Conservation (phyloP, 2,329 filamentous ascomycete genomes). For the Phialocephala subalpina region DNA sequence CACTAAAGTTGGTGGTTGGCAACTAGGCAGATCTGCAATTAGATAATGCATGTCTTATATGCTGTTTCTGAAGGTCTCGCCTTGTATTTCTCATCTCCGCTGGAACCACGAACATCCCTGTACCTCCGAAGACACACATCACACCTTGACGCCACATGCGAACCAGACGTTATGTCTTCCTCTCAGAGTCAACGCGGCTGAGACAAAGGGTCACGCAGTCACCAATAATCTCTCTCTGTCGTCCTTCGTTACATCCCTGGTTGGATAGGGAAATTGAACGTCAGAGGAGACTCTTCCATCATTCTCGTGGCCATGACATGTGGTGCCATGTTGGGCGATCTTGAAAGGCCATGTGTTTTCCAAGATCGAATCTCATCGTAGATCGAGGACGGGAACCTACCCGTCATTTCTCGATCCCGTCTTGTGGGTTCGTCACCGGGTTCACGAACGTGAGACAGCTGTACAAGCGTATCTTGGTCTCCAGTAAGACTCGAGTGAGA, state of each 20-base stretch:
- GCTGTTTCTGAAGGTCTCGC: background rate
- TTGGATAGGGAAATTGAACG: too few species aligned
- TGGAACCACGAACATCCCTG: background rate
- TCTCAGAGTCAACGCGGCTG: background rate
- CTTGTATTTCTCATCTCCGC: background rate
- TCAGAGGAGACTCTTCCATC: background rate
- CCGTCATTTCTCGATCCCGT: background rate
- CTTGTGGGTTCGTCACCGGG: background rate
- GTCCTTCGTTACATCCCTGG: too few species aligned
- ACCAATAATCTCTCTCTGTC: too few species aligned
- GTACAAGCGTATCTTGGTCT: too few species aligned
- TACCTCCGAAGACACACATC: background rate
- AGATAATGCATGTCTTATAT: background rate
- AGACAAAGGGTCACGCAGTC: background rate
- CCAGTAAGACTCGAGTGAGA: too few species aligned
- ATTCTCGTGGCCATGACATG: background rate
- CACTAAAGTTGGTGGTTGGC: too few species aligned
- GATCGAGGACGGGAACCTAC: background rate
- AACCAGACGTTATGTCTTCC: background rate
- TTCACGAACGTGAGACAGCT: too few species aligned
- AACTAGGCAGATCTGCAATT: too few species aligned
- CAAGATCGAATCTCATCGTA: background rate
- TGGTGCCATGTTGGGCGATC: background rate
- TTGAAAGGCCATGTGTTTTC: background rate
- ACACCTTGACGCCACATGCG: background rate